Conservation (phyloP, 2,329 filamentous ascomycete genomes). For the Oidium heveae region DNA sequence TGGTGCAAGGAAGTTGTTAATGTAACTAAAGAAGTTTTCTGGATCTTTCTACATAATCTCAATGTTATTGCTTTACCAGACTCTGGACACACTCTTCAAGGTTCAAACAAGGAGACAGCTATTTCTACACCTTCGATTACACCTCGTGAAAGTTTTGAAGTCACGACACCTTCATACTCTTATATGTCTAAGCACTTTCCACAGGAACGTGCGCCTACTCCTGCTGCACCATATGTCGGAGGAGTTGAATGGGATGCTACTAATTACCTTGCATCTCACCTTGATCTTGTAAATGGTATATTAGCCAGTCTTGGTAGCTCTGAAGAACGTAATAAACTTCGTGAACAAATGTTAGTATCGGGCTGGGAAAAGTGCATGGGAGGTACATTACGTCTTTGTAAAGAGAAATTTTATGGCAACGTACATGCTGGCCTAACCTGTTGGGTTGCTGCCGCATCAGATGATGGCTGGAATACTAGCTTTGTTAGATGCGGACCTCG, state of each 20-base stretch:
- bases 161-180: conserved; percentile 20
- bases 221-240: conserved; percentile 84
- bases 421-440: conserved; percentile 74
- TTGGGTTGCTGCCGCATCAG: conserved; percentile 69
- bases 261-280: conserved; percentile 77
- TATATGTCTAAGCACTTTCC: conserved; percentile 58
- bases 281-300: conserved; percentile 81
- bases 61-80: conserved; percentile 52
- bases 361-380: conserved; percentile 86
- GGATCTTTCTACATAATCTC: conserved; percentile 90
- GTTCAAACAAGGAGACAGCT: conserved; percentile 8
- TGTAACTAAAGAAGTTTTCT: conserved; percentile 95
- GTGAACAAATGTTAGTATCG: conserved; percentile 53
- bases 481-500: conserved; percentile 52
- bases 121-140: conserved; percentile 8
- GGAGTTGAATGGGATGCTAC: conserved; percentile 98
- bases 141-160: conserved; percentile 13
- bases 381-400: conserved; percentile 64
- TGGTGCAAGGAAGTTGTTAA: conserved; percentile 86
- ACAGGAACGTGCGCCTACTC: conserved; percentile 63
- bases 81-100: conserved; percentile 7
- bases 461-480: conserved; percentile 69
- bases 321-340: conserved; percentile 49
- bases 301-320: conserved; percentile 51
- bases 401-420: conserved; percentile 88